Evolutionary conservation across 163 green algal species (phyloP).

Genomic region (Prototheca cutis): DNA sequence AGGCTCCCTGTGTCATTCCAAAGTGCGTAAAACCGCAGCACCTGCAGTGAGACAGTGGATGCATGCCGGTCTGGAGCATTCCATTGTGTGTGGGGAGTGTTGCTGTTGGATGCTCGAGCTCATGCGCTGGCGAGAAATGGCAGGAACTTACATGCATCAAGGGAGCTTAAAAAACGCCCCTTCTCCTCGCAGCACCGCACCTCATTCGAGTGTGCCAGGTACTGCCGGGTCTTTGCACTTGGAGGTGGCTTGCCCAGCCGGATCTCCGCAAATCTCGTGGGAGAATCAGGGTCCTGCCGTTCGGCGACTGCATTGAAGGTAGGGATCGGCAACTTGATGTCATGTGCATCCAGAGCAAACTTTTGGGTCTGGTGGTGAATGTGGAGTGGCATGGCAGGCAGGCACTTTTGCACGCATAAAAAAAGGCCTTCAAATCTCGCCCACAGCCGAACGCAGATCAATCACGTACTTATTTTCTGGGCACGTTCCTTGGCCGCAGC

Average conservation of each 20-base stretch:
- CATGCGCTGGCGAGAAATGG: no score
- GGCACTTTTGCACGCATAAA: no score
- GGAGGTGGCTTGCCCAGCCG: slow-evolving; percentile 7
- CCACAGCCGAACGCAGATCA: no score
- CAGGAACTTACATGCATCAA: background rate
- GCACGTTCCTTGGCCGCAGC: no score
- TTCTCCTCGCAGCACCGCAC: background rate
- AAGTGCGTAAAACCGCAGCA: slow-evolving; percentile 72
- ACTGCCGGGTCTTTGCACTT: slow-evolving; percentile 1
- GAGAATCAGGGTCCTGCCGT: slow-evolving; percentile 9
- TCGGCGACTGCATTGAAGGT: no score
- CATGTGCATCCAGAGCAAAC: no score
- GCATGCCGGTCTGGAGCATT: background rate
- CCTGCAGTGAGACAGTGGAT: slow-evolving; percentile 5
- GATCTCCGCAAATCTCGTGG: slow-evolving; percentile 18
- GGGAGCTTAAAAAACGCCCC: background rate
- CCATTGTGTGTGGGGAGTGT: background rate
- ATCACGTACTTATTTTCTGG: no score
- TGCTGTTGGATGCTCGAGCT: background rate
- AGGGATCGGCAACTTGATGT: no score
- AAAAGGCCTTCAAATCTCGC: no score
- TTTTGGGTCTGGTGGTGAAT: no score
- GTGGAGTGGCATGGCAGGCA: no score
- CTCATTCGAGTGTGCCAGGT: background rate
- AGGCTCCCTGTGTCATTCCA: slow-evolving; percentile 63